phyloP scores from a whole-genome alignment of 2,329 filamentous ascomycete genomes.

The Ceratocystis papillata region DNA sequence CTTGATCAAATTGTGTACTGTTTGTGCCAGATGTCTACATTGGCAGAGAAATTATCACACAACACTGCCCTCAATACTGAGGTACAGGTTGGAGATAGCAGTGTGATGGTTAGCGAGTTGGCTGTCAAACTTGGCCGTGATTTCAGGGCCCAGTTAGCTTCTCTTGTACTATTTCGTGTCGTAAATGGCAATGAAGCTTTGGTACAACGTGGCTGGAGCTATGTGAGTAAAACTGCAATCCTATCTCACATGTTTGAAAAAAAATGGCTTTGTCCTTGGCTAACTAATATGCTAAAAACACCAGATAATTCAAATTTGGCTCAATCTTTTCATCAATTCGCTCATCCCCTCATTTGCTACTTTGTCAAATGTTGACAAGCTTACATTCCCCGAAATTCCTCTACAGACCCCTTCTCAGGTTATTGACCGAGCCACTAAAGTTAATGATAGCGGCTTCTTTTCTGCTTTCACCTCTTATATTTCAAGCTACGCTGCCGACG shows the following conservation, averaged over 20 bases:
- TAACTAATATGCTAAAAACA: conserved; percentile 32
- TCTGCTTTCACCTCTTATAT: conserved; percentile 94
- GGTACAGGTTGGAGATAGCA: conserved; percentile 81
- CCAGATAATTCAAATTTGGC: conserved; percentile 78
- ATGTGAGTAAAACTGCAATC: conserved; percentile 44
- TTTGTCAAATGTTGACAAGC: conserved; percentile 32
- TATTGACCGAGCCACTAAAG: conserved; percentile 73
- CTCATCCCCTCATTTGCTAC: conserved; percentile 72
- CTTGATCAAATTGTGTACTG: conserved; percentile 89
- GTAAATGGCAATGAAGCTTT: conserved; percentile 73
- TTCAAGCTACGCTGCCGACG: conserved; percentile 96
- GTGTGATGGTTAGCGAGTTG: conserved; percentile 96
- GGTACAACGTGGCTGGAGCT: conserved; percentile 65
- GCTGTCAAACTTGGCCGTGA: conserved; percentile 92
- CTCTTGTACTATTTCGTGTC: conserved; percentile 88
- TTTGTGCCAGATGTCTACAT: conserved; percentile 77
- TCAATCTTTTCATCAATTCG: conserved; percentile 93
- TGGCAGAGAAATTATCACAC: conserved; percentile 63
- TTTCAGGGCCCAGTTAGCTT: conserved; percentile 85
- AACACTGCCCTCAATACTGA: conserved; percentile 90
- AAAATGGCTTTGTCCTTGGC: not conserved
- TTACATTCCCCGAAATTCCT: conserved; percentile 61
- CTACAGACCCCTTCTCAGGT: conserved; percentile 84
- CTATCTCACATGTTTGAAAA: not conserved
- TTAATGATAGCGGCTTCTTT: conserved; percentile 73